Evolutionary conservation across 768 basidiomycete genomes (phyloP), one percentile per base, ranked within the genome.

Genomic region (Naganishia randhawae): DNA sequence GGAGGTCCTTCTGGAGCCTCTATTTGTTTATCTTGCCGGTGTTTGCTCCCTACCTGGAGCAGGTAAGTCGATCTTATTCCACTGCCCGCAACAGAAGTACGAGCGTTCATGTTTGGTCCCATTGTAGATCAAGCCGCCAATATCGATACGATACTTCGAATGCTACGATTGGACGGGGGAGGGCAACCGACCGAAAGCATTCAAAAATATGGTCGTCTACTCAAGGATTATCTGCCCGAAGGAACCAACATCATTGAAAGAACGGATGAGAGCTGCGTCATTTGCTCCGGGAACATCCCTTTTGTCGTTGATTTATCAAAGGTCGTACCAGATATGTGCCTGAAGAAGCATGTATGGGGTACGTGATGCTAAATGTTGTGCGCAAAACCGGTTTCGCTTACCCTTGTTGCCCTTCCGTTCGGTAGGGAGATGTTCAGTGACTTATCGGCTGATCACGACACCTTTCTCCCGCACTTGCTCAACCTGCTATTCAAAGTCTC

Each of bases 261-360:
- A 16, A 61, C 57, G 3, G 39, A 35, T 13, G 57, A 61, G 22
- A 61, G 22, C 22, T 61, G 57, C 22, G 35, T 61, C 17, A 61
- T 61, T 25, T 61, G 57, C n/a, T 39, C 57, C 4, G 57, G 39
- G 27, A 61, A 25, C 25, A 61, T 61, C 3, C 57, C 57, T 2
- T 61, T 61, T 14, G 57, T 39, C 1, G 57, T 61, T 7, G 22
- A 61, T 14, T 25, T 61, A 39, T 19, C 19, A 41, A 35, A 61
- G 27, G 57, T 61, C 22, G 37, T 39, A 22, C 57, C 57, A 22
- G 57, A 35, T 7, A 19, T 61, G n/a, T 61, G 57, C 25, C 33
- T 22, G 9, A 61, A 39, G 39, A 61, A 61, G 57, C 57, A 61
- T 16, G 57, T 61, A 11, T 61, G 57, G 57, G 57, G 57, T 61